These are phyloP conservation scores for Chernovozyma sophiae-reginae DNA, from an alignment of 1,139 yeast species.

Conservation along the genomic window DNA sequence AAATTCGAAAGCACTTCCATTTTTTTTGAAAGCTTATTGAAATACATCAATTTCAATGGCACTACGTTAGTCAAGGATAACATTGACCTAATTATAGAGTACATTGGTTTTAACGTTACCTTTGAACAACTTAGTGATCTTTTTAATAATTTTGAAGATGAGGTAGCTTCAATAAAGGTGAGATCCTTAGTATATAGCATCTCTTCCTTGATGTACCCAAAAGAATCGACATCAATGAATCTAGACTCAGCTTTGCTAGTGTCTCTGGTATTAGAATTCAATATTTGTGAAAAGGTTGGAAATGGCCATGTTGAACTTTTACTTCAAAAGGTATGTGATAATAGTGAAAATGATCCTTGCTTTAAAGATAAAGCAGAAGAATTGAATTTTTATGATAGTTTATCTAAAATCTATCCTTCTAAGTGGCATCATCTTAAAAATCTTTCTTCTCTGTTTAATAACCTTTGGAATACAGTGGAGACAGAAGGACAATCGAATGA, in stretches of 20 bases:
- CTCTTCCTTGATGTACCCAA: not conserved
- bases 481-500: slow-evolving; percentile 24
- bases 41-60: slow-evolving; percentile 43
- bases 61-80: slow-evolving; percentile 30
- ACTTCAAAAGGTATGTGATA: not conserved
- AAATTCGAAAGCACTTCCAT: slow-evolving; percentile 14
- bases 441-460: not conserved
- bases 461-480: not conserved
- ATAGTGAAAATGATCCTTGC: too few species aligned
- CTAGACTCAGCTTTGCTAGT: not conserved
- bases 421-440: slow-evolving; percentile 13
- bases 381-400: slow-evolving; percentile 1
- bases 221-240: not conserved
- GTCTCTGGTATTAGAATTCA: not conserved
- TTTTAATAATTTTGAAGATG: too few species aligned
- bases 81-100: slow-evolving; percentile 18
- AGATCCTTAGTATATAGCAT: slow-evolving; percentile 1
- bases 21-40: slow-evolving; percentile 31
- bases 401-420: slow-evolving; percentile 1
- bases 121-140: not conserved
- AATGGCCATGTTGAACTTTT: not conserved
- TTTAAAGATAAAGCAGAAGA: not conserved
- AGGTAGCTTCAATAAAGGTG: not conserved
- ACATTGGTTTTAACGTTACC: slow-evolving; percentile 5
- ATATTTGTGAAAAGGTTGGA: not conserved